Evolutionary conservation across 2,329 filamentous ascomycete genomes (phyloP).

Genomic region (Fusarium sp.): DNA sequence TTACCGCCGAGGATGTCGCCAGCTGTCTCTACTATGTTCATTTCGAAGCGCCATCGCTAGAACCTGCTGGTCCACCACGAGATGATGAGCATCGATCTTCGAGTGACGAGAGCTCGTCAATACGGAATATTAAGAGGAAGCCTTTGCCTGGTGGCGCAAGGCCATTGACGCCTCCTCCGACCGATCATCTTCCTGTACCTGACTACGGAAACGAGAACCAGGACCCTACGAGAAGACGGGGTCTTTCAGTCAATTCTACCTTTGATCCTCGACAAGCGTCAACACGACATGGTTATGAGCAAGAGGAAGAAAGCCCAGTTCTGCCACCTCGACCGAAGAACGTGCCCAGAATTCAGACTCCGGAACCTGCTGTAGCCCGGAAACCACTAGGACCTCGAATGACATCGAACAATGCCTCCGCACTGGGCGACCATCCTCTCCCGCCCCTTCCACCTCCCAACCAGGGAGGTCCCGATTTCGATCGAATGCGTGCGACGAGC

Average conservation of each 20-base stretch:
- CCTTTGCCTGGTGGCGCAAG: constrained; percentile 54
- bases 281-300: constrained; percentile 15
- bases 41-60: constrained; percentile 65
- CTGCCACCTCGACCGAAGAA: constrained; percentile 23
- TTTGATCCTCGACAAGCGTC: constrained; percentile 20
- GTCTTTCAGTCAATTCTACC: constrained; percentile 34
- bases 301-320: constrained; percentile 13
- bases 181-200: constrained; percentile 31
- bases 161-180: constrained; percentile 40
- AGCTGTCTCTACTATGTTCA: constrained; percentile 93
- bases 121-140: constrained; percentile 61
- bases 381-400: constrained; percentile 44
- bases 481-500: constrained; percentile 8
- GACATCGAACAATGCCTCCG: constrained; percentile 11
- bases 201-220: constrained; percentile 14
- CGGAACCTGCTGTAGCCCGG: constrained; percentile 35
- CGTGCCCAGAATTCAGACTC: constrained; percentile 19
- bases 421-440: constrained; percentile 10
- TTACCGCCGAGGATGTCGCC: constrained; percentile 86
- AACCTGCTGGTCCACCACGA: constrained; percentile 49
- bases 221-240: constrained; percentile 22
- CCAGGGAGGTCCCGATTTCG: constrained; percentile 14
- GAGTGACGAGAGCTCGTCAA: constrained; percentile 55
- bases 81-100: constrained; percentile 50
- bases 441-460: constrained; percentile 15